Conservation (phyloP, 179 eudicot genomes). For the Silene coronaria region DNA sequence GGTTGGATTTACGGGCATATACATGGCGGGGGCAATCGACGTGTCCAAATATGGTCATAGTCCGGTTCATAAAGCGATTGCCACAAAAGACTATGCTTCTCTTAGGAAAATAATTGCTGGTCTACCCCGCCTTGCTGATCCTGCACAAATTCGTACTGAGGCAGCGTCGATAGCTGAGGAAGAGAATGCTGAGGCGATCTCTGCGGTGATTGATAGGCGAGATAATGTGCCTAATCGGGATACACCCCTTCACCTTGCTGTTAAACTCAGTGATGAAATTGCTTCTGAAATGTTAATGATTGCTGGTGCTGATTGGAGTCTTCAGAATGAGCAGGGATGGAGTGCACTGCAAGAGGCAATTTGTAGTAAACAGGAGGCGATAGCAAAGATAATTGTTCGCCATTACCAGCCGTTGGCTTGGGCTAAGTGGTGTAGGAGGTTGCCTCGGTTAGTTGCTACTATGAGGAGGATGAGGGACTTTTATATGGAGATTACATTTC, state of each 20-base stretch:
- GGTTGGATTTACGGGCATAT: constrained; percentile 8
- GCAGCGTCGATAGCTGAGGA: constrained; percentile 70
- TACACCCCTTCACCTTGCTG: constrained; percentile 89
- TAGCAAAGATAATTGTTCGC: constrained; percentile 70
- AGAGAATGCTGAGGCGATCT: constrained; percentile 69
- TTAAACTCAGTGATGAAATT: constrained; percentile 61
- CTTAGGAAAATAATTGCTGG: constrained; percentile 49
- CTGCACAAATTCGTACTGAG: constrained; percentile 59
- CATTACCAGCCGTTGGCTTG: constrained; percentile 90
- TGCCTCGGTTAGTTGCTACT: constrained; percentile 72
- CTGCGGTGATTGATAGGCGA: constrained; percentile 64
- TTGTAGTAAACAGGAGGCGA: constrained; percentile 61
- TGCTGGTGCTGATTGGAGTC: constrained; percentile 95
- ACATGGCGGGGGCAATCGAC: constrained; percentile 39
- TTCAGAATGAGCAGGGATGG: constrained; percentile 96
- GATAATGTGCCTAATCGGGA: constrained; percentile 76
- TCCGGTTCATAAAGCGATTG: constrained; percentile 66
- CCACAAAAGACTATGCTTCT: constrained; percentile 50
- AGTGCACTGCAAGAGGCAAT: constrained; percentile 91
- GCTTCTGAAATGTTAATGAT: constrained; percentile 72
- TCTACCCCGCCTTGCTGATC: constrained; percentile 65
- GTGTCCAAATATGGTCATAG: constrained; percentile 63
- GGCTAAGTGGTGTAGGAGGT: constrained; percentile 96
- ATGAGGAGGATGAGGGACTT: constrained; percentile 88
- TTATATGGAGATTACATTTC: constrained; percentile 90